Conservation (phyloP, 805 yeast genomes). For the Monosporozyma siamensis region DNA sequence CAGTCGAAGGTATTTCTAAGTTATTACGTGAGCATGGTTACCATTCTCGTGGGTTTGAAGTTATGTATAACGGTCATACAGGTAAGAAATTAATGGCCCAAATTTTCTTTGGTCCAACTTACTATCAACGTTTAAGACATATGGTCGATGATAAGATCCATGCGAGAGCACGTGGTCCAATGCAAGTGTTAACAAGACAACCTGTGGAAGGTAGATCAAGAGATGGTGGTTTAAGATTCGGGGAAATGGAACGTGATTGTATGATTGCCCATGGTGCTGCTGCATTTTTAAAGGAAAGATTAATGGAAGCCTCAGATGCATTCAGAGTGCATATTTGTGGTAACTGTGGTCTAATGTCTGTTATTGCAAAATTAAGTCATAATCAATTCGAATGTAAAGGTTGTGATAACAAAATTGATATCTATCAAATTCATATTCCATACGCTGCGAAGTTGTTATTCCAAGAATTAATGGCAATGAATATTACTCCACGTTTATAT, state of each 20-base stretch:
- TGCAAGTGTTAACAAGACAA: slow-evolving; percentile 93
- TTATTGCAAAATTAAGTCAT: slow-evolving; percentile 93
- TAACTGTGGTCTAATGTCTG: slow-evolving; percentile 96
- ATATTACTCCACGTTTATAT: slow-evolving; percentile 91
- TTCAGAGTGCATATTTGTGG: slow-evolving; percentile 98
- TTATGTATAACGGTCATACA: slow-evolving; percentile 97
- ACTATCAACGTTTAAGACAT: slow-evolving; percentile 96
- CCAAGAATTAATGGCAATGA: slow-evolving; percentile 99
- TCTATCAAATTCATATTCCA: slow-evolving; percentile 95
- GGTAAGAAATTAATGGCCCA: slow-evolving; percentile 98
- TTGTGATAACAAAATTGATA: slow-evolving; percentile 96
- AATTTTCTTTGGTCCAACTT: slow-evolving; percentile 98
- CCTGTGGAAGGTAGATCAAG: slow-evolving; percentile 99
- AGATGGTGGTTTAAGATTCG: slow-evolving; percentile 98
- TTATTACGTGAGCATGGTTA: slow-evolving; percentile 91
- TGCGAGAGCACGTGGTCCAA: slow-evolving; percentile 98
- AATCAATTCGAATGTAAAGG: slow-evolving; percentile 97
- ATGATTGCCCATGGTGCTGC: slow-evolving; percentile 99
- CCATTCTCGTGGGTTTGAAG: slow-evolving; percentile 97
- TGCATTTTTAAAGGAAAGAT: slow-evolving; percentile 91
- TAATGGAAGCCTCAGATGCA: slow-evolving; percentile 99
- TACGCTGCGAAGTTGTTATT: slow-evolving; percentile 95
- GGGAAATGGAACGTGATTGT: slow-evolving; percentile 99
- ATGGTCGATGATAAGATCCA: slow-evolving; percentile 99
- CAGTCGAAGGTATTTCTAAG: slow-evolving; percentile 93